These are phyloP conservation scores for Phanerochaete carnosa DNA, from an alignment of 768 basidiomycete species.

Conservation along the genomic window DNA sequence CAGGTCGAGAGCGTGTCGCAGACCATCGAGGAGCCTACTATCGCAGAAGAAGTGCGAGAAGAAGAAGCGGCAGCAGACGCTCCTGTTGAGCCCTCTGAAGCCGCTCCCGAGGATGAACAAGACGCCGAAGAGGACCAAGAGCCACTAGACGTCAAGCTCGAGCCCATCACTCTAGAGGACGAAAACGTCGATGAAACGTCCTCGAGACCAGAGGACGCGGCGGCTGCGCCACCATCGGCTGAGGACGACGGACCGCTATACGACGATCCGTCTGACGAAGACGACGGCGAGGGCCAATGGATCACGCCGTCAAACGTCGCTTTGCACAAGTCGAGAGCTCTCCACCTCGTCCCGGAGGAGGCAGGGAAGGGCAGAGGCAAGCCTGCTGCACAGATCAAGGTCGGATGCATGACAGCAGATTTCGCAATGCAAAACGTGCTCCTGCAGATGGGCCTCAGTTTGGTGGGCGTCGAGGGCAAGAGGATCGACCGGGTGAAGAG, in stretches of 20 bases:
- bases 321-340: conserved; percentile 82
- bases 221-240: conserved; percentile 5
- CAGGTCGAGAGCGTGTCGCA: neutral
- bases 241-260: conserved; percentile 39
- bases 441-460: conserved; percentile 88
- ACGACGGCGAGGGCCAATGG: conserved; percentile 93
- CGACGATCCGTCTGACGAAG: conserved; percentile 74
- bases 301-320: conserved; percentile 89
- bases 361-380: conserved; percentile 22
- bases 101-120: neutral
- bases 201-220: neutral
- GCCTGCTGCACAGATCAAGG: conserved; percentile 47
- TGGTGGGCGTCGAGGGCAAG: conserved; percentile 89
- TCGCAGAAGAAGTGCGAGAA: conserved; percentile 18
- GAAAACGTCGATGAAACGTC: neutral
- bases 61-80: conserved; percentile 13
- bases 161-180: conserved; percentile 26
- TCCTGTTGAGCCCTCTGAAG: neutral
- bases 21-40: conserved; percentile 13
- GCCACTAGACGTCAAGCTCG: conserved; percentile 45
- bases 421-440: conserved; percentile 99
- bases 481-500: conserved; percentile 88
- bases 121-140: conserved; percentile 26
- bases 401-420: conserved; percentile 97
- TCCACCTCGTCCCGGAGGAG: conserved; percentile 71